A percentile compares a stretch with the other conserved stretches of the same genome.
These are phyloP conservation scores for Carpinus viminea DNA, from an alignment of 306 rosid species.

Conservation along the genomic window DNA sequence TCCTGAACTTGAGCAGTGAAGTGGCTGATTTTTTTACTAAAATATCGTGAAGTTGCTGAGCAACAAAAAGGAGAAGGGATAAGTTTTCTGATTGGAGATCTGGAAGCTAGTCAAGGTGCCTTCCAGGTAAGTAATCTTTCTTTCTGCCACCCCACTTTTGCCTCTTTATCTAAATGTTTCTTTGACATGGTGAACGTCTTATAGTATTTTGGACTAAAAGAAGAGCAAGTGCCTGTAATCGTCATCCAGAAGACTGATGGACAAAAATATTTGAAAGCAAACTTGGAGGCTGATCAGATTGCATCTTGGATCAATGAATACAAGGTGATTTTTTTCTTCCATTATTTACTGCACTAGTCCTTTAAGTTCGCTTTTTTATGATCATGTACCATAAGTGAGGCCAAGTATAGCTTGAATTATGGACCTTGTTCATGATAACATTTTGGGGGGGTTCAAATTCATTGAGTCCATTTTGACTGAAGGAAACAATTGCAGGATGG, in stretches of 20 bases:
- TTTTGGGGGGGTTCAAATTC: neutral
- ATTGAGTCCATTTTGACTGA: conserved; percentile 14
- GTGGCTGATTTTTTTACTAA: conserved; percentile 60
- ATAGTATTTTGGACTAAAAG: conserved; percentile 86
- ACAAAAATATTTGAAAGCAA: conserved; percentile 67
- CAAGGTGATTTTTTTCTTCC: conserved; percentile 55
- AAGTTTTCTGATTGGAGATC: conserved; percentile 80
- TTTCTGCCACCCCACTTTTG: conserved; percentile 7
- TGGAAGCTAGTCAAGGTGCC: conserved; percentile 70
- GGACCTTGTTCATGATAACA: neutral
- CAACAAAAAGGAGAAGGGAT: conserved; percentile 55
- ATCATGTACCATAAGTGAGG: neutral
- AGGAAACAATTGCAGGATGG: conserved; percentile 61
- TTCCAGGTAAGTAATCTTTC: conserved; percentile 66
- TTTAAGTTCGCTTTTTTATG: neutral
- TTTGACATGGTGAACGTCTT: conserved; percentile 30
- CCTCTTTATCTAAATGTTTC: conserved; percentile 1
- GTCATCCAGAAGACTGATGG: conserved; percentile 67
- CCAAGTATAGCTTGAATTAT: neutral
- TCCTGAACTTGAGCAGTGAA: conserved; percentile 65
- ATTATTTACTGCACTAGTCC: conserved; percentile 8
- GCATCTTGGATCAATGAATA: conserved; percentile 74
- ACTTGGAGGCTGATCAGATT: conserved; percentile 69
- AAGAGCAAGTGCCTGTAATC: conserved; percentile 80
- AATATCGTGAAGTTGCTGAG: conserved; percentile 77